Conservation (phyloP, 2,329 filamentous ascomycete genomes). For the Fusarium verticillioides region DNA sequence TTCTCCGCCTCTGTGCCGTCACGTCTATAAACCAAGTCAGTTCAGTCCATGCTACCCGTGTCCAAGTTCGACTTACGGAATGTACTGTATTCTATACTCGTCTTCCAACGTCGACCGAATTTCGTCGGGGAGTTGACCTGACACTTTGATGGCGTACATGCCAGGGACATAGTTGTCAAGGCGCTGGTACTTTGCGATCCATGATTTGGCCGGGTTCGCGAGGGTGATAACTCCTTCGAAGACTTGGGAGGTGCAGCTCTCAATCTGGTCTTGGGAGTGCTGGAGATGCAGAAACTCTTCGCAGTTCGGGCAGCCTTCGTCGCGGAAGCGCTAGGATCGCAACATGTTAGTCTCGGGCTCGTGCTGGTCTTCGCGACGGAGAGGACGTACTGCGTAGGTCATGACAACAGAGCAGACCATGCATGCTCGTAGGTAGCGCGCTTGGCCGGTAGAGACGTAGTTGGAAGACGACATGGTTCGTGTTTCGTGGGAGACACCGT, state of each 20-base stretch:
- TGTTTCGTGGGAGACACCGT: not conserved
- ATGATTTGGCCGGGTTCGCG: constrained; percentile 83
- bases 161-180: constrained; percentile 88
- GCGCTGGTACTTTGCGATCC: constrained; percentile 97
- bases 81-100: constrained; percentile 72
- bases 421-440: constrained; percentile 91
- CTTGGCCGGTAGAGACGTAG: constrained; percentile 78
- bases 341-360: constrained; percentile 20
- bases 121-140: constrained; percentile 78
- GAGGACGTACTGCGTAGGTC: constrained; percentile 72
- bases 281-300: constrained; percentile 89
- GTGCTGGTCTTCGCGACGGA: not conserved
- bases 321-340: constrained; percentile 76
- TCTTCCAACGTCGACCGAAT: constrained; percentile 70
- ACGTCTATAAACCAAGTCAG: constrained; percentile 54
- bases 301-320: constrained; percentile 95
- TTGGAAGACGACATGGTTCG: constrained; percentile 59
- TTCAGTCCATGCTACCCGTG: not conserved
- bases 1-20: constrained; percentile 67
- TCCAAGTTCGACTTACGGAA: constrained; percentile 59
- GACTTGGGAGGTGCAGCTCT: constrained; percentile 94
- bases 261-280: constrained; percentile 81
- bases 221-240: constrained; percentile 93
- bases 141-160: constrained; percentile 95
- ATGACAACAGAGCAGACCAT: constrained; percentile 99